Evolutionary conservation across 1,284 basidiomycete species (phyloP).

Genomic region (Ceratobasidium sp.): DNA sequence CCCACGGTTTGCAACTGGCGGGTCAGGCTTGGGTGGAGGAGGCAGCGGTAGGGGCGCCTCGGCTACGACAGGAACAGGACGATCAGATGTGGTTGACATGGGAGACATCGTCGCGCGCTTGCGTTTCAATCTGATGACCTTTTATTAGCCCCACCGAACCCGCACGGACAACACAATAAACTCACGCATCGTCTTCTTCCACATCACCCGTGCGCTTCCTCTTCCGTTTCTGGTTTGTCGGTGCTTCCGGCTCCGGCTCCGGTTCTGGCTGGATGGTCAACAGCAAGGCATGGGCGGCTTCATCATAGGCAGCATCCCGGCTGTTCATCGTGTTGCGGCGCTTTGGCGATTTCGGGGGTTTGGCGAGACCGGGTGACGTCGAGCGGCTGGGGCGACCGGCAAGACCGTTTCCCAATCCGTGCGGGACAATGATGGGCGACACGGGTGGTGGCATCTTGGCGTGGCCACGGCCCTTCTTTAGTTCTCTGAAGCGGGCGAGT

Average conservation of each 20-base stretch:
- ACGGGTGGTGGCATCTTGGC: slow-evolving; percentile 37
- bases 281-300: slow-evolving; percentile 68
- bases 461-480: slow-evolving; percentile 24
- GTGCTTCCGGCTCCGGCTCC: slow-evolving; percentile 53
- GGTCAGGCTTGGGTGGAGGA: slow-evolving; percentile 42
- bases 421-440: slow-evolving; percentile 18
- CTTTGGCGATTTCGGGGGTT: slow-evolving; percentile 70
- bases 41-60: slow-evolving; percentile 33
- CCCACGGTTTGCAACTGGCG: slow-evolving; percentile 10
- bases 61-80: slow-evolving; percentile 22
- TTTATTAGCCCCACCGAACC: slow-evolving; percentile 29
- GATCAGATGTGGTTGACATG: slow-evolving; percentile 46
- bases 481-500: slow-evolving; percentile 5
- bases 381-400: slow-evolving; percentile 35
- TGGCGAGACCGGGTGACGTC: slow-evolving; percentile 24
- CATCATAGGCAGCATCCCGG: slow-evolving; percentile 93
- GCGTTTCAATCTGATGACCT: slow-evolving; percentile 43
- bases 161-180: neutral
- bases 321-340: slow-evolving; percentile 98
- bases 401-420: slow-evolving; percentile 15
- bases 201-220: slow-evolving; percentile 46
- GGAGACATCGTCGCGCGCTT: slow-evolving; percentile 48
- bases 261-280: slow-evolving; percentile 53
- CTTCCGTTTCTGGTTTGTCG: slow-evolving; percentile 42
- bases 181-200: slow-evolving; percentile 42